Conservation (phyloP, 208 protist species). For the Vickermania spadyakhi region DNA sequence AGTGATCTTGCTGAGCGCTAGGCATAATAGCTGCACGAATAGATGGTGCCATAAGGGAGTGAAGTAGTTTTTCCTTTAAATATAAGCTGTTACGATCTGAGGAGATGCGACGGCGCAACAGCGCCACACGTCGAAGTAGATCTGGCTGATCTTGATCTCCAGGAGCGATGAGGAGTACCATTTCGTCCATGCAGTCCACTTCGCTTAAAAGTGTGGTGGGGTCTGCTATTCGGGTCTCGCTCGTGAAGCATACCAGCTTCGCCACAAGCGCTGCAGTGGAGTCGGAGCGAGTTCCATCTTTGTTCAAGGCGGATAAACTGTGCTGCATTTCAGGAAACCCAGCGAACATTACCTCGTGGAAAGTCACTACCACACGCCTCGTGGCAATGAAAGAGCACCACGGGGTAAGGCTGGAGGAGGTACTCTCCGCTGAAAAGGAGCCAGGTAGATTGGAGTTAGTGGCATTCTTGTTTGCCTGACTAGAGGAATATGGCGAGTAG, state of each 20-base stretch:
- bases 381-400: constrained; percentile 54
- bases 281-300: constrained; percentile 10
- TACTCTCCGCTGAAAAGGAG: neutral
- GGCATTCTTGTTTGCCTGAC: too few species aligned
- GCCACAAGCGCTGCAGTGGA: constrained; percentile 34
- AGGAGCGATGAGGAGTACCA: constrained; percentile 78
- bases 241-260: constrained; percentile 21
- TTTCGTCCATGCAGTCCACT: constrained; percentile 82
- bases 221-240: constrained; percentile 59
- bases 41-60: constrained; percentile 49
- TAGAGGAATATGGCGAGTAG: too few species aligned
- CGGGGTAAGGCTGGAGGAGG: constrained; percentile 16
- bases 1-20: neutral
- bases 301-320: constrained; percentile 6
- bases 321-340: neutral
- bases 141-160: constrained; percentile 75
- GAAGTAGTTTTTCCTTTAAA: constrained; percentile 69
- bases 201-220: constrained; percentile 61
- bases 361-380: constrained; percentile 41
- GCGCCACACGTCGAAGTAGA: constrained; percentile 62
- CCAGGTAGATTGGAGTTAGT: constrained; percentile 2
- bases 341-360: neutral
- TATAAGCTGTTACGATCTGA: constrained; percentile 41
- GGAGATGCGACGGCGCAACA: constrained; percentile 70
- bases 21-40: constrained; percentile 22